These are phyloP conservation scores for Thermoascus crustaceus DNA, from an alignment of 2,329 filamentous ascomycete genomes.

Conservation along the genomic window DNA sequence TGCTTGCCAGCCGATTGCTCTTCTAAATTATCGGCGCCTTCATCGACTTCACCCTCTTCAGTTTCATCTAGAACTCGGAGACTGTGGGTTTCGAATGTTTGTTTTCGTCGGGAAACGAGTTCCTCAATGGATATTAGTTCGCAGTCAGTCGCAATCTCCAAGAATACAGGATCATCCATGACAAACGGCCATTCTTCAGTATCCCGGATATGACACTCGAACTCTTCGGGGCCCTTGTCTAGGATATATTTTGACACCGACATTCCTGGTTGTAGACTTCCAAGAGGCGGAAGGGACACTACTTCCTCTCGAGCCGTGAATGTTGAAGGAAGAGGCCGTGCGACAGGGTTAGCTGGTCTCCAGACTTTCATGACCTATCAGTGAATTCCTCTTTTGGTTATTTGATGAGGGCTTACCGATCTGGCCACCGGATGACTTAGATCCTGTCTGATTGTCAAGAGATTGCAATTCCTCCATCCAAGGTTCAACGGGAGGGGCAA, in stretches of 20 bases:
- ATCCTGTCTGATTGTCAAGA: constrained; percentile 9
- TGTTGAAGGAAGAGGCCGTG: constrained; percentile 19
- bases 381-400: constrained; percentile 2
- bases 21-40: not conserved
- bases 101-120: constrained; percentile 31
- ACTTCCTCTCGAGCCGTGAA: constrained; percentile 19
- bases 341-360: constrained; percentile 14
- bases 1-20: too few species aligned
- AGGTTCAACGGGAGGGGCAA: constrained; percentile 9
- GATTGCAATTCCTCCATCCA: constrained; percentile 13
- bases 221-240: constrained; percentile 35
- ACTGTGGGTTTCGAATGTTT: constrained; percentile 19
- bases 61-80: constrained; percentile 15
- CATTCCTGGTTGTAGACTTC: constrained; percentile 24
- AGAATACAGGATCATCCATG: constrained; percentile 44
- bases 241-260: constrained; percentile 45
- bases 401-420: constrained; percentile 9
- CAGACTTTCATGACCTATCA: constrained; percentile 10
- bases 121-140: constrained; percentile 36
- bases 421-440: constrained; percentile 5
- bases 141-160: constrained; percentile 35
- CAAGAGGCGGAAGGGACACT: constrained; percentile 13
- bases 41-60: constrained; percentile 5
- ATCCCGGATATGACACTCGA: constrained; percentile 40
- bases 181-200: constrained; percentile 44